Base-by-base conservation (phyloP, 192 early-diverging fungal genomes). In the Umbelopsis ramanniana region DNA sequence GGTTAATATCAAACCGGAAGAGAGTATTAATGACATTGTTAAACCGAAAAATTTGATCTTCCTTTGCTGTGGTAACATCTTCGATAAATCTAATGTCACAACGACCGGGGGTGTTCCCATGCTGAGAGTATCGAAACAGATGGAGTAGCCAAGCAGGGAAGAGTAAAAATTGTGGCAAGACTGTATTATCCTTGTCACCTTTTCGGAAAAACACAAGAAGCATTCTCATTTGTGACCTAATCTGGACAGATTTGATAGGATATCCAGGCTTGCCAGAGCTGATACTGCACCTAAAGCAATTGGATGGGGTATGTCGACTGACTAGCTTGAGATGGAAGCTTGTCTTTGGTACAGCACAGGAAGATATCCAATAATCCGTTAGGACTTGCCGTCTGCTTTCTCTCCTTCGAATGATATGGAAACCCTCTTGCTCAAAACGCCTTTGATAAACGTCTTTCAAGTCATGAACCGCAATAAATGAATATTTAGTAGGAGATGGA, bases 141-240 rank as follows among this genome's bases (percentile, higher is more conserved):
- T 79, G 73, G 4, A 79, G 67, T n/a, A 79, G 43, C 77, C 77
- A 79, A 1, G 73, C 70, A 19, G 77, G 77, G 33, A 79, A 79
- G 45, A 79, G 71, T 23, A 79, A 71, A 22, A 79, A 79, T 15
- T 79, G 73, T 4, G 77, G 73, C 1, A 73, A 57, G 15, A 79
- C 47, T 22, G 70, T 52, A 52, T 70, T 38, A 60, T 63, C 67
- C 22, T 79, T 66, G 46, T 66, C 46, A 19, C 33, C 14, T n/a
- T 12, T 63, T 11, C 69, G 46, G 38, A 74, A 79, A n/a, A 79
- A 79, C 2, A 79, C 70, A 15, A 63, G 68, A 35, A 79, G 35
- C 46, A 79, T 38, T 43, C 66, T 69, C 77, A 79, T 79, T 21
- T 79, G 77, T 37, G 47, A 46, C 23, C 70, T 54, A 15, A 79